Percentiles rank a stretch among this genome's conserved stretches.
Conservation (phyloP, 495 filamentous ascomycete genomes). For the Neurospora sp. region DNA sequence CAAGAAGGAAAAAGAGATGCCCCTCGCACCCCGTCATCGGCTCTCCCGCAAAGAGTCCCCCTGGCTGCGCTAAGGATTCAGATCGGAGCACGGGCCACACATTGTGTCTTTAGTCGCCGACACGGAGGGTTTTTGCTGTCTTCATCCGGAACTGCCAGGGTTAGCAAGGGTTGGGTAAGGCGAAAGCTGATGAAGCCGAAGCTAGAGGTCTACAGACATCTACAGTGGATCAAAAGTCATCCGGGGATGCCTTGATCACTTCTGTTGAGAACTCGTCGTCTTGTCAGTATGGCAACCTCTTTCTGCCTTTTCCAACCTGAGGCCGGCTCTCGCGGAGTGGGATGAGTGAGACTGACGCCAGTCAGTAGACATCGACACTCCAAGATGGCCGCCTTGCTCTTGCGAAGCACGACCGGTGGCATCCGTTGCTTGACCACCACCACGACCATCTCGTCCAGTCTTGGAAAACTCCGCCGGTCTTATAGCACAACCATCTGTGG, state of each 20-base stretch:
- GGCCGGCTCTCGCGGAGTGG: not conserved
- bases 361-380: not conserved
- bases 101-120: not conserved
- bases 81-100: not conserved
- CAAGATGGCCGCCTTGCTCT: not conserved
- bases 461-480: not conserved
- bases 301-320: not conserved
- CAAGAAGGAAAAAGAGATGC: conserved; percentile 1
- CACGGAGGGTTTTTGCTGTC: not conserved
- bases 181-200: not conserved
- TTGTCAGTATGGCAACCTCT: not conserved
- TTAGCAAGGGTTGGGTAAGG: not conserved
- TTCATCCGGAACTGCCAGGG: not conserved
- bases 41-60: not conserved
- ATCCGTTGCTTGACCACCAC: not conserved
- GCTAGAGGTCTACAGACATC: not conserved
- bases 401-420: not conserved
- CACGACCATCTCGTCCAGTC: not conserved
- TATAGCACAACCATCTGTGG: not conserved
- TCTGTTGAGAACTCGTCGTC: not conserved
- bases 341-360: not conserved
- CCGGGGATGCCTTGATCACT: not conserved
- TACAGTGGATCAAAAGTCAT: not conserved
- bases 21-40: conserved; percentile 10
- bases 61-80: not conserved